These are phyloP conservation scores for Dalbergia oliveri DNA, from an alignment of 306 rosid species.

Conservation along the genomic window DNA sequence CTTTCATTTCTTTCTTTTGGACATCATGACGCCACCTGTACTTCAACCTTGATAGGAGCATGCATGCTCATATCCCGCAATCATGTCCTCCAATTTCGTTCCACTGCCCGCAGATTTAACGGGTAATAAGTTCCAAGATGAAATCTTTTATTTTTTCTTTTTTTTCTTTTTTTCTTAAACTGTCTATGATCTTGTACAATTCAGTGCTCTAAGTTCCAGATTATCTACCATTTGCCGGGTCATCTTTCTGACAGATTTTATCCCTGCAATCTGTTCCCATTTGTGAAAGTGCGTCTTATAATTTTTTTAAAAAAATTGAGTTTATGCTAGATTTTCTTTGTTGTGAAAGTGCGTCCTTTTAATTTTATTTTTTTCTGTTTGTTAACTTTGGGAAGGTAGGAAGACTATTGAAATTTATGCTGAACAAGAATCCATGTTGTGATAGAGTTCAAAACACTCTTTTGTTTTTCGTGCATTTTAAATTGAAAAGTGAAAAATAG, in stretches of 20 bases:
- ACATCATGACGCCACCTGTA: slow-evolving; percentile 7
- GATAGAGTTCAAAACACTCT: too few relatives aligned
- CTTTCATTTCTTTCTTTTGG: not conserved
- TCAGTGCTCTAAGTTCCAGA: not conserved
- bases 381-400: not conserved
- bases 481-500: not conserved
- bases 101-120: slow-evolving; percentile 18
- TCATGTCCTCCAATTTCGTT: not conserved
- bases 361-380: too few relatives aligned
- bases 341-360: not conserved
- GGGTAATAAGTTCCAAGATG: not conserved
- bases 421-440: not conserved
- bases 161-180: not conserved
- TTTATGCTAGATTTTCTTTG: too few relatives aligned
- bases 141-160: not conserved
- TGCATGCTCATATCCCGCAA: not conserved
- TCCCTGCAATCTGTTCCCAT: not conserved
- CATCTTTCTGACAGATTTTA: not conserved
- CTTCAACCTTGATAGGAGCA: not conserved
- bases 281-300: not conserved
- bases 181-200: not conserved
- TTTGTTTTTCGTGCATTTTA: too few relatives aligned
- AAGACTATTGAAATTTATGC: not conserved
- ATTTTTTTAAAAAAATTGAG: too few relatives aligned
- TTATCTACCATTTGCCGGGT: not conserved